phyloP scores from a whole-genome alignment of 495 filamentous ascomycete genomes.

The Tricharina praecox region DNA sequence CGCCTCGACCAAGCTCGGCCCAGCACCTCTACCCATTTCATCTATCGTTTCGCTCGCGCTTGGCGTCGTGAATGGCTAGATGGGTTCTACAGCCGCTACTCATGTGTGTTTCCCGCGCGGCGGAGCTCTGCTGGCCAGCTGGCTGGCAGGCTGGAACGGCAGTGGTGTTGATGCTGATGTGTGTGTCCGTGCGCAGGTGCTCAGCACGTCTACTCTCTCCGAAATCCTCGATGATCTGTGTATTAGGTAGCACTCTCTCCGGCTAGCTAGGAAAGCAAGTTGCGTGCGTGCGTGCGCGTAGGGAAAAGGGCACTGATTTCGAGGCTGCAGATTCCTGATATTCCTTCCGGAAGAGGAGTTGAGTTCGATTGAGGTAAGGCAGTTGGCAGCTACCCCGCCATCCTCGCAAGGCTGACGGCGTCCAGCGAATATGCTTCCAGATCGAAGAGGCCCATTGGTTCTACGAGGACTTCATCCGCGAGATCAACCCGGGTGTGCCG shows the following conservation, averaged over 20 bases:
- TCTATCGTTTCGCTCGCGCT: neutral
- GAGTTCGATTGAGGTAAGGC: slow-evolving; percentile 48
- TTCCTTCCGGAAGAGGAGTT: slow-evolving; percentile 86
- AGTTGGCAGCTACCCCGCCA: neutral
- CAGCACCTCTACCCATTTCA: too few species aligned
- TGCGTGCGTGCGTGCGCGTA: too few species aligned
- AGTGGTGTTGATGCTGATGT: slow-evolving; percentile 12
- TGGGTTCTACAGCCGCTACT: slow-evolving; percentile 18
- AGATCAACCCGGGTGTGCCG: slow-evolving; percentile 66
- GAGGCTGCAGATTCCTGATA: slow-evolving; percentile 64
- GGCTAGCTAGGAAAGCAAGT: too few species aligned
- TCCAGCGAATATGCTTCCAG: slow-evolving; percentile 76
- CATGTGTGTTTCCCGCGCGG: slow-evolving; percentile 13
- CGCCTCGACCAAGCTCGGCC: too few species aligned
- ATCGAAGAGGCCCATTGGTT: slow-evolving; percentile 99
- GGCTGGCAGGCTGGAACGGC: neutral
- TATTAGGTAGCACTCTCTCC: slow-evolving; percentile 14
- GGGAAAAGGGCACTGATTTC: too few species aligned
- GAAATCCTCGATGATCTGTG: slow-evolving; percentile 26
- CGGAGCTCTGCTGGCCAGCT: neutral
- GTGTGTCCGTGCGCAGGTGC: slow-evolving; percentile 10
- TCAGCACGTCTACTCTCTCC: slow-evolving; percentile 20
- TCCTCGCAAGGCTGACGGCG: neutral
- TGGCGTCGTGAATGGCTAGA: slow-evolving; percentile 2
- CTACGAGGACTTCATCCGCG: slow-evolving; percentile 97